Base-by-base conservation (phyloP, 768 basidiomycete species). In the Amyloporia xantha region DNA sequence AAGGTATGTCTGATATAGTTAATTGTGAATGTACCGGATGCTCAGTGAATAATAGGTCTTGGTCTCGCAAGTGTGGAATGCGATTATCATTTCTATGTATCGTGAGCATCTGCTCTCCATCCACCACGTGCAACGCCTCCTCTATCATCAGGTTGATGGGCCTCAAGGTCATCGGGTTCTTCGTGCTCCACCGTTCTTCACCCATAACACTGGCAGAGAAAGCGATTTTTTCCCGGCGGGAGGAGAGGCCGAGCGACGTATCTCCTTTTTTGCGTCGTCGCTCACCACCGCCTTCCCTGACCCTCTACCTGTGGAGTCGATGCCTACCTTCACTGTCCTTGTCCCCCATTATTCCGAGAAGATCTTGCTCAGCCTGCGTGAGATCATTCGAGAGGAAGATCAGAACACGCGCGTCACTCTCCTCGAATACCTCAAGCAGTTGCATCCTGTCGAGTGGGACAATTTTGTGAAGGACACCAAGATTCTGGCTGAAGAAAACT, bases 391-490 rank as follows among this genome's bases (percentile, higher is more conserved):
- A 49, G 96, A 99, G 67, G 94, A 98, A 64, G 94, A 98, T 61
- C 84, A 87, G 62, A 95, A 81, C 63, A 97, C 95, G 6, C 91
- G 96, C 3, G 96, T 99, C 49, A 99, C 96, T 7, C 74, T 97
- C 20, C 78, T 99, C 49, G 96, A 99, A 68, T 99, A 99, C 67
- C 73, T 98, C 65, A 99, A 99, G 69, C 96, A 99, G 66, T 75
- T 99, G 41, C 96, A 98, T 64, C 95, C 96, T 17, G 77, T 97
- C 50, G 96, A 99, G 65, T 99, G 96, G 96, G 96, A 97, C 71
- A 99, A 99, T 67, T 99, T 99, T 62, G 96, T 99, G 58, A 93
- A 94, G 73, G 96, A 99, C 62, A 99, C 96, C 54, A 99, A 98
- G 75, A 99, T 99, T 55, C 74, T 98, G 33, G 92, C 91, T 0